phyloP scores from a whole-genome alignment of 257 asterid species.

The Solanum megistacrolobum region DNA sequence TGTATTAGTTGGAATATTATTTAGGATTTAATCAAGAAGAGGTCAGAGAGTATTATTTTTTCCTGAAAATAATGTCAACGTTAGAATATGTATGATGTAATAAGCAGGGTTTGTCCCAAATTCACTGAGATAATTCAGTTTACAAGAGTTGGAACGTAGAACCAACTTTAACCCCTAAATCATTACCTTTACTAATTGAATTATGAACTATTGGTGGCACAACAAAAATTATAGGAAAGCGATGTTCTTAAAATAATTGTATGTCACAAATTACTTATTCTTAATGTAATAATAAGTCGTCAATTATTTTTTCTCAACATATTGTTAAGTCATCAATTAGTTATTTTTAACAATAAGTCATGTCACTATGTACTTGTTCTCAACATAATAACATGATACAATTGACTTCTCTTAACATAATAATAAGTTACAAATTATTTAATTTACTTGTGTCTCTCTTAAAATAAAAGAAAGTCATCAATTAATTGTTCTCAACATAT shows the following conservation, averaged over 20 bases:
- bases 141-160: too few relatives aligned
- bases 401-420: not conserved
- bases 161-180: too few relatives aligned
- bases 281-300: not conserved
- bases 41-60: too few relatives aligned
- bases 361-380: not conserved
- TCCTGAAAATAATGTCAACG: too few relatives aligned
- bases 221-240: not conserved
- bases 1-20: too few relatives aligned
- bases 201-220: not conserved
- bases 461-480: not conserved
- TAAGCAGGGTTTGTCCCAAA: too few relatives aligned
- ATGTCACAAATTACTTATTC: not conserved
- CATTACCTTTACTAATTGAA: too few relatives aligned
- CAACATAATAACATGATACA: not conserved
- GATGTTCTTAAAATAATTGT: not conserved
- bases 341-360: not conserved
- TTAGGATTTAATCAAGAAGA: too few relatives aligned
- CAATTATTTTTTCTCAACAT: not conserved
- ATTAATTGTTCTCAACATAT: not conserved
- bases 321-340: not conserved
- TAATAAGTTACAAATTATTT: not conserved
- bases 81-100: too few relatives aligned
- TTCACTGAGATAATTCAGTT: too few relatives aligned
- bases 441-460: not conserved